Percentiles rank a stretch among this genome's conserved stretches.
Evolutionary conservation across 1,139 yeast species (phyloP).

Genomic region (Wickerhamomyces sp.): DNA sequence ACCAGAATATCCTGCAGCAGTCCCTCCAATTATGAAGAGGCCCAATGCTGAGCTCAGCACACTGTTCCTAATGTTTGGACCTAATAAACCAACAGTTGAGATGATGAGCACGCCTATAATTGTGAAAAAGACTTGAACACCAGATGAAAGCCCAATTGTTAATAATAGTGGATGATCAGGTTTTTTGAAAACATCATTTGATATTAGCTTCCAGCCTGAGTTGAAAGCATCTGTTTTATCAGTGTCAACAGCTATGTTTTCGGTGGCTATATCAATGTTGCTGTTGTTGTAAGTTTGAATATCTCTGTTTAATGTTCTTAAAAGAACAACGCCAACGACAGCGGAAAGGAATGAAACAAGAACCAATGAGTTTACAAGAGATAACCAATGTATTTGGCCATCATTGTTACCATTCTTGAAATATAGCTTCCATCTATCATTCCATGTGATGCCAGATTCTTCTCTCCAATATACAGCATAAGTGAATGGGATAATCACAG

Average conservation of each 20-base stretch:
- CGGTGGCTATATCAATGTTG: conserved; percentile 30
- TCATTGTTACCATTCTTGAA: conserved; percentile 50
- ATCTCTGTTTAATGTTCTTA: conserved; percentile 44
- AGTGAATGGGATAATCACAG: conserved; percentile 62
- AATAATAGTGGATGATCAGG: conserved; percentile 43
- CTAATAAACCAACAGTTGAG: conserved; percentile 52
- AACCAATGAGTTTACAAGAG: conserved; percentile 61
- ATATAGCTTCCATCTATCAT: conserved; percentile 72
- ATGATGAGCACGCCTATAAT: conserved; percentile 55
- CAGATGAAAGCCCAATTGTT: conserved; percentile 63
- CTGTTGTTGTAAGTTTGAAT: conserved; percentile 33
- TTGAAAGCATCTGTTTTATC: conserved; percentile 25
- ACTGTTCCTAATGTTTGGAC: conserved; percentile 63
- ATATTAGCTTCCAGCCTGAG: conserved; percentile 52
- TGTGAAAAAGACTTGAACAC: conserved; percentile 67
- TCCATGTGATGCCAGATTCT: conserved; percentile 63
- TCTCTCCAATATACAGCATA: conserved; percentile 91
- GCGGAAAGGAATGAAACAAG: conserved; percentile 55
- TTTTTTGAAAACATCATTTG: conserved; percentile 48
- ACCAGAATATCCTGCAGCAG: conserved; percentile 69
- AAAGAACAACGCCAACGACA: conserved; percentile 58
- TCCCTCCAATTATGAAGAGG: conserved; percentile 65
- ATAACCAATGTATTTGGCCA: conserved; percentile 64
- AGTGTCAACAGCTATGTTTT: conserved; percentile 20
- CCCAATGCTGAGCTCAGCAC: conserved; percentile 56